Conservation (phyloP, 2,329 filamentous ascomycete genomes). For the Escovopsis sp. region DNA sequence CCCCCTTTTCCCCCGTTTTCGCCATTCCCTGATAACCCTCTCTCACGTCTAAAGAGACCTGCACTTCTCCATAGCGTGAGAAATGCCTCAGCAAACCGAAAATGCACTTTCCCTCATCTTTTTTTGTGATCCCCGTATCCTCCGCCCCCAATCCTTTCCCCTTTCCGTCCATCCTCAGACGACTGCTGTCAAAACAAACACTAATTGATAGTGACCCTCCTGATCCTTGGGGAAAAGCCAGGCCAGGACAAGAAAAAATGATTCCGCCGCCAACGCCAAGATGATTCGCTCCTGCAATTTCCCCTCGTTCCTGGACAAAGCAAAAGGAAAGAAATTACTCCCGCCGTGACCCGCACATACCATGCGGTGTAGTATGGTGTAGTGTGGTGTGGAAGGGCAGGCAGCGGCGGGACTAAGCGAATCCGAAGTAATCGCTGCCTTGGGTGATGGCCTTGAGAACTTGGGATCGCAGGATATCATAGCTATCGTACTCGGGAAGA, state of each 20-base stretch:
- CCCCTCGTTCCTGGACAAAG: background rate
- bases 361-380: too few species aligned
- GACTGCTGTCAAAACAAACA: slow-evolving; percentile 5
- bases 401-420: slow-evolving; percentile 46
- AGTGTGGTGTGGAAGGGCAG: too few species aligned
- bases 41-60: slow-evolving; percentile 13
- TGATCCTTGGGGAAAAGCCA: slow-evolving; percentile 4
- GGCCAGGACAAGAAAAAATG: background rate
- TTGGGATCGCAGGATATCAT: slow-evolving; percentile 75
- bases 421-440: slow-evolving; percentile 93
- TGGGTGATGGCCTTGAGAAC: slow-evolving; percentile 94
- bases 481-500: slow-evolving; percentile 93
- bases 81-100: background rate
- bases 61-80: slow-evolving; percentile 16
- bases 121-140: too few species aligned
- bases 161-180: slow-evolving; percentile 1
- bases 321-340: slow-evolving; percentile 4
- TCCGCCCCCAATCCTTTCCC: too few species aligned
- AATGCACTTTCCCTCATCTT: too few species aligned
- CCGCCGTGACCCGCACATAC: too few species aligned
- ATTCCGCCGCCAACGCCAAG: too few species aligned
- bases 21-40: slow-evolving; percentile 2
- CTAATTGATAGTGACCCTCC: too few species aligned
- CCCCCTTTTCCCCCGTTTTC: slow-evolving; percentile 5
- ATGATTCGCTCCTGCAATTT: too few species aligned